Conservation (phyloP, 768 basidiomycete genomes). For the Lepiota brunneoincarnata region DNA sequence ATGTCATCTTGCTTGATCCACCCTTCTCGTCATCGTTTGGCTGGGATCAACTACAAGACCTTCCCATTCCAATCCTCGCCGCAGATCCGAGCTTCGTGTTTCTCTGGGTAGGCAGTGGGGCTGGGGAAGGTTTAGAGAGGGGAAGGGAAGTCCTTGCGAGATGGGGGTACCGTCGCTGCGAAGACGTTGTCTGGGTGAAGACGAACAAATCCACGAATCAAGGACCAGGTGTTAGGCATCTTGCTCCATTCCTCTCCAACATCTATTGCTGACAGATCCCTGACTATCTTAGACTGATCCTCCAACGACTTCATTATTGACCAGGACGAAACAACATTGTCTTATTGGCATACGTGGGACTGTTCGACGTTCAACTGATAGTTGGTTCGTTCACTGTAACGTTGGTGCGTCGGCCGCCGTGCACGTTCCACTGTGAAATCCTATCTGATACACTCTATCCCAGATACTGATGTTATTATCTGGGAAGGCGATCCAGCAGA, state of each 20-base stretch:
- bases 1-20: slow-evolving; percentile 88
- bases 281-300: slow-evolving; percentile 62
- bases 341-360: slow-evolving; percentile 97
- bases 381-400: slow-evolving; percentile 98
- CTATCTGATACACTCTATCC: neutral
- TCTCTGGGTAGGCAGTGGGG: slow-evolving; percentile 93
- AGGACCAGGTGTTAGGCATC: slow-evolving; percentile 66
- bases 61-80: slow-evolving; percentile 80
- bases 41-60: slow-evolving; percentile 79
- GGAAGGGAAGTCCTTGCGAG: slow-evolving; percentile 87
- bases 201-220: slow-evolving; percentile 74
- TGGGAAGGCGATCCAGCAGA: slow-evolving; percentile 92
- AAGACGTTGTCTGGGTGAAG: slow-evolving; percentile 99
- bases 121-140: slow-evolving; percentile 85
- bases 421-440: neutral
- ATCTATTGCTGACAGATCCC: slow-evolving; percentile 9
- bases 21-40: slow-evolving; percentile 84
- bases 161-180: slow-evolving; percentile 95
- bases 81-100: slow-evolving; percentile 94
- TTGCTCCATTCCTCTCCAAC: slow-evolving; percentile 1
- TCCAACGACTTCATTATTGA: slow-evolving; percentile 81
- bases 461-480: slow-evolving; percentile 94
- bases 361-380: slow-evolving; percentile 90
- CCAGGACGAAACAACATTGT: slow-evolving; percentile 93
- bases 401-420: slow-evolving; percentile 58